Base-by-base conservation (phyloP, 1,284 basidiomycete genomes). In the Phellinidium pouzarii region DNA sequence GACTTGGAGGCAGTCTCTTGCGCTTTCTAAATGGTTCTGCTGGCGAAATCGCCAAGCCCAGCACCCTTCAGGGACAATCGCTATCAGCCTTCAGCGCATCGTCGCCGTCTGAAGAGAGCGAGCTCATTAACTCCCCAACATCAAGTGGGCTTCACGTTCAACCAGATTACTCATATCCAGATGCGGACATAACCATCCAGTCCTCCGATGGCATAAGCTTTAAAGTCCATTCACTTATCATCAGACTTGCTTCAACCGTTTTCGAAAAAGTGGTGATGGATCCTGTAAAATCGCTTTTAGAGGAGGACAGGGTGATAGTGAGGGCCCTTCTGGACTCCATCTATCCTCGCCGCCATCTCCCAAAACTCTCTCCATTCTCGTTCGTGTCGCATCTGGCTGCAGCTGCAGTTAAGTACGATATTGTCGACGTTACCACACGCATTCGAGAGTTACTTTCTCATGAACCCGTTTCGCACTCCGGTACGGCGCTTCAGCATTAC, bases 401-500 rank as follows among this genome's bases (percentile, higher is more conserved):
- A 19, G 45, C 46, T 3, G 46, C 52, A 22, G 45, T 48, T 19
- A 53, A 53, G 44, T 53, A 53, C 38, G 52, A 53, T 25, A 43
- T 53, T 26, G 12, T 29, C 23, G 46, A 48, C 26, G 38, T 40
- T n/a, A 48, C 19, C 12, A 17, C 19, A 20, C 37, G 26, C 17
- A 42, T 36, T 19, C 17, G 37, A 14, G 27, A 29, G 8, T 14
- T 23, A 17, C 14, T 31, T 14, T 9, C 23, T 26, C 27, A 14
- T n/a, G 36, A 7, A 4, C 22, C 4, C 3, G 6, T 38, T 11
- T 8, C 53, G 19, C 59, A 71, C 17, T 19, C 52, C 5, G 44
- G 44, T n/a, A 46, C 45, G 45, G 69, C 75, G 0, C 56, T 76
- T 31, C 65, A 66, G 45, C 59, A 73, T 27, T 77, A 73, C 58